phyloP scores from a whole-genome alignment of 208 protist genomes.

The Leishmania arabica region DNA sequence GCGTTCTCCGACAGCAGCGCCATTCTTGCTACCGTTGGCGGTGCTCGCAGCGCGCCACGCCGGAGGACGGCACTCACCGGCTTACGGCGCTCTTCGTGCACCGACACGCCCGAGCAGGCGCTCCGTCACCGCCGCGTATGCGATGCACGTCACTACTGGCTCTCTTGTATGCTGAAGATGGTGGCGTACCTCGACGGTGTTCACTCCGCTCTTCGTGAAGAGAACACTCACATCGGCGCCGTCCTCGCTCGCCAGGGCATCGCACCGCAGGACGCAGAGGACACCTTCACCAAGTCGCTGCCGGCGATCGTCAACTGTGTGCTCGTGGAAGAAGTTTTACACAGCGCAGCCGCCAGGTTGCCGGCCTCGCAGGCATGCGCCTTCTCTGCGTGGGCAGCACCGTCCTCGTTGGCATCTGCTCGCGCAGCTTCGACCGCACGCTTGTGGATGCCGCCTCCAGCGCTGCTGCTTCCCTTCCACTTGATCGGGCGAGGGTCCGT shows the following conservation, averaged over 20 bases:
- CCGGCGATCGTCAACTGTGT: conserved; percentile 71
- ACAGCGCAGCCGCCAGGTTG: background rate
- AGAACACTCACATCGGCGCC: conserved; percentile 51
- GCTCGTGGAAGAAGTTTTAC: conserved; percentile 53
- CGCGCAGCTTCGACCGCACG: background rate
- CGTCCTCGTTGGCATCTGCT: background rate
- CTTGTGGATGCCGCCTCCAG: conserved; percentile 53
- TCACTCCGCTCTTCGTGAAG: conserved; percentile 54
- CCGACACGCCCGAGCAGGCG: background rate
- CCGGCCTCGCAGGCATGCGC: background rate
- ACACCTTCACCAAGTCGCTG: conserved; percentile 36
- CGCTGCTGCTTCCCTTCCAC: conserved; percentile 68
- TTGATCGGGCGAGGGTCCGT: conserved; percentile 43
- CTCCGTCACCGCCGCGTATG: background rate
- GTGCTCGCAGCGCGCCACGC: background rate
- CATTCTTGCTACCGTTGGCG: conserved; percentile 1
- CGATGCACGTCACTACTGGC: conserved; percentile 47
- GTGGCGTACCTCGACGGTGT: conserved; percentile 51
- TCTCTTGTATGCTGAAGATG: conserved; percentile 67
- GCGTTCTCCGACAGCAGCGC: background rate
- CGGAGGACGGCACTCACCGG: background rate
- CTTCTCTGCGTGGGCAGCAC: background rate
- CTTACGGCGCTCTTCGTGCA: no score
- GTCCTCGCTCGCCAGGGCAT: conserved; percentile 46
- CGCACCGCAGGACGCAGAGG: conserved; percentile 14